phyloP scores from a whole-genome alignment of 192 early-diverging fungal species.

The Backusella psychrophila region DNA sequence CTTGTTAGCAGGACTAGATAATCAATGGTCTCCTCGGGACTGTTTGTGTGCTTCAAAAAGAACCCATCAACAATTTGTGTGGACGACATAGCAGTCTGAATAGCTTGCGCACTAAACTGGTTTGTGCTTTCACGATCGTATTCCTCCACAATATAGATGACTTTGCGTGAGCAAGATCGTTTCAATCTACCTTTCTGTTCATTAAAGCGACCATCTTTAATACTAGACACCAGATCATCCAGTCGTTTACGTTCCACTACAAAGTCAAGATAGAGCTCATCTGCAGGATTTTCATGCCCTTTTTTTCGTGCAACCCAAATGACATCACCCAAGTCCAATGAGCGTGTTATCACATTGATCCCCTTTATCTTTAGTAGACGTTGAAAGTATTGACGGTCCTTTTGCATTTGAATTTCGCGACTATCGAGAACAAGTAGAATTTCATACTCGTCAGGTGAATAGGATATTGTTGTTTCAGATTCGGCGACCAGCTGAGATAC shows the following conservation, averaged over 20 bases:
- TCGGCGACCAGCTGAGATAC: slow-evolving; percentile 1
- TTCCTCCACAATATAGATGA: slow-evolving; percentile 91
- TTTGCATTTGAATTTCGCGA: slow-evolving; percentile 72
- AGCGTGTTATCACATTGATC: slow-evolving; percentile 52
- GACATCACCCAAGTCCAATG: slow-evolving; percentile 85
- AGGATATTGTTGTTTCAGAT: not conserved
- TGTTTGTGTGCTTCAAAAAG: slow-evolving; percentile 74
- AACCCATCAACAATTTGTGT: slow-evolving; percentile 80
- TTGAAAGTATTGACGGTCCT: slow-evolving; percentile 73
- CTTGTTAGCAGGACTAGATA: slow-evolving; percentile 69
- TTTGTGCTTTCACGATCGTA: slow-evolving; percentile 59
- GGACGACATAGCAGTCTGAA: slow-evolving; percentile 72
- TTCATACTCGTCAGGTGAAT: slow-evolving; percentile 47
- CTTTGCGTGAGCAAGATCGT: slow-evolving; percentile 64
- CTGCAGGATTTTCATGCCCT: slow-evolving; percentile 17
- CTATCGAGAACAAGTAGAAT: slow-evolving; percentile 76
- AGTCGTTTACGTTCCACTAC: slow-evolving; percentile 93
- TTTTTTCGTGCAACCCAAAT: slow-evolving; percentile 76
- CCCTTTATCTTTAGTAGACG: slow-evolving; percentile 59
- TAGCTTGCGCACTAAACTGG: slow-evolving; percentile 57
- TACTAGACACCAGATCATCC: slow-evolving; percentile 89
- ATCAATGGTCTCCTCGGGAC: slow-evolving; percentile 79
- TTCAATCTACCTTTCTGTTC: slow-evolving; percentile 91
- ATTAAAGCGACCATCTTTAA: slow-evolving; percentile 88
- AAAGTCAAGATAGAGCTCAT: slow-evolving; percentile 79